phyloP scores from a whole-genome alignment of 192 early-diverging fungal genomes.

The Mortierella hygrophila region DNA sequence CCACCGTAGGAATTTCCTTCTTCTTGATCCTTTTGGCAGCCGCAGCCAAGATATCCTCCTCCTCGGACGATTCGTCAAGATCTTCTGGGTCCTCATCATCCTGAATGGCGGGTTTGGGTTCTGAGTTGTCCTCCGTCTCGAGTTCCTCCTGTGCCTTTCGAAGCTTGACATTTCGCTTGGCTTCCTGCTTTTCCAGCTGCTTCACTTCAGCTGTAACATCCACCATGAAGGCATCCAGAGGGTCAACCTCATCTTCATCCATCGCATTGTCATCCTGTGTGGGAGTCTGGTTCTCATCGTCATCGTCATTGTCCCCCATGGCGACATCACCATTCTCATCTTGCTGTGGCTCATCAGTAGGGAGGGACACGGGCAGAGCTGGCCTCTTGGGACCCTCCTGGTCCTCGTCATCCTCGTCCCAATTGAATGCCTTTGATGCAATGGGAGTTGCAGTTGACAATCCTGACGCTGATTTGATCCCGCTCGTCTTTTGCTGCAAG shows the following conservation, averaged over 20 bases:
- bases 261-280: slow-evolving; percentile 38
- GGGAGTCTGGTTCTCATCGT: slow-evolving; percentile 1
- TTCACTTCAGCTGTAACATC: slow-evolving; percentile 82
- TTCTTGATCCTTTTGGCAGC: slow-evolving; percentile 90
- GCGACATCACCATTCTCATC: slow-evolving; percentile 34
- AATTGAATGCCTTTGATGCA: slow-evolving; percentile 67
- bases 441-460: slow-evolving; percentile 14
- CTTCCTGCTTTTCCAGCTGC: slow-evolving; percentile 75
- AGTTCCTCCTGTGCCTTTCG: slow-evolving; percentile 22
- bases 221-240: slow-evolving; percentile 91
- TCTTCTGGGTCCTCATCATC: slow-evolving; percentile 65
- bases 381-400: slow-evolving; percentile 46
- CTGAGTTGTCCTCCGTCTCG: slow-evolving; percentile 17
- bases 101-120: slow-evolving; percentile 5
- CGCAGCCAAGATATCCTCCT: slow-evolving; percentile 80
- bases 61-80: slow-evolving; percentile 67
- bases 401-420: slow-evolving; percentile 76
- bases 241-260: slow-evolving; percentile 71
- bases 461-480: not conserved
- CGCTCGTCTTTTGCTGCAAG: not conserved
- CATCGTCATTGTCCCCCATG: slow-evolving; percentile 24
- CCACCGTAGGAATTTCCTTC: slow-evolving; percentile 90
- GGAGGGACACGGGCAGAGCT: not conserved
- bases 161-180: slow-evolving; percentile 47
- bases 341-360: slow-evolving; percentile 8